These are phyloP conservation scores for Neurospora sp. DNA, from an alignment of 495 filamentous ascomycete genomes.

Conservation along the genomic window DNA sequence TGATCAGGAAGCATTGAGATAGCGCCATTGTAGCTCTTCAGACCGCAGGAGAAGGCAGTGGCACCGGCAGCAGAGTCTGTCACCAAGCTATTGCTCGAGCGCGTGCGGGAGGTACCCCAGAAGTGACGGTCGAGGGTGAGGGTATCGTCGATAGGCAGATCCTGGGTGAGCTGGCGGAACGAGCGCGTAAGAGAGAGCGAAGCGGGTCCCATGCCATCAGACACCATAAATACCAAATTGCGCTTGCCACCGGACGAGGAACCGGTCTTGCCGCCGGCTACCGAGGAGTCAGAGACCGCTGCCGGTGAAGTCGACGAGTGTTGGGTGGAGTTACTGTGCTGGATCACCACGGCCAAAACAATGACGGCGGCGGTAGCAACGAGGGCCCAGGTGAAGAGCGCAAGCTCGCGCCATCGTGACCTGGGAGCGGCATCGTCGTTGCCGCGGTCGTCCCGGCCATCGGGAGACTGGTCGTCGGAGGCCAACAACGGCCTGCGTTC, in stretches of 20 bases:
- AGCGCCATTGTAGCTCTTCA: constrained; percentile 92
- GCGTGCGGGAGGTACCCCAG: constrained; percentile 80
- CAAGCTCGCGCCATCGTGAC: constrained; percentile 42
- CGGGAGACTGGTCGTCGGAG: constrained; percentile 6
- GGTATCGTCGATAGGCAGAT: constrained; percentile 56
- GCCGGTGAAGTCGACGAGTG: constrained; percentile 14
- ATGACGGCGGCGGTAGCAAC: constrained; percentile 74
- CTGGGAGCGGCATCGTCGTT: constrained; percentile 20
- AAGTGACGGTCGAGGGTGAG: constrained; percentile 76
- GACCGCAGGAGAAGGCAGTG: constrained; percentile 85
- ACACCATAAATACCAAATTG: constrained; percentile 97
- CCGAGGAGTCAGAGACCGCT: constrained; percentile 71
- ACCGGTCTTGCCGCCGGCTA: constrained; percentile 14
- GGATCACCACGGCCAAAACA: constrained; percentile 62
- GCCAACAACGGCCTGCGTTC: constrained; percentile 26
- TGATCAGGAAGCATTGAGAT: constrained; percentile 81
- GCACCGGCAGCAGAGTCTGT: constrained; percentile 94
- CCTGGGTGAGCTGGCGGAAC: constrained; percentile 61
- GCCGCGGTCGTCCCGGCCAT: constrained; percentile 15
- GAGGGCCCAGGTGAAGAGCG: constrained; percentile 77
- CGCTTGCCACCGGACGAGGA: constrained; percentile 56
- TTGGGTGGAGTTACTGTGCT: constrained; percentile 43
- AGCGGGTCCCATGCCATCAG: constrained; percentile 94
- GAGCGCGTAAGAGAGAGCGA: constrained; percentile 75
- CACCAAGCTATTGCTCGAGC: constrained; percentile 69